Base-by-base conservation (phyloP, 2,329 filamentous ascomycete genomes). In the Aurifilum marmelostoma region DNA sequence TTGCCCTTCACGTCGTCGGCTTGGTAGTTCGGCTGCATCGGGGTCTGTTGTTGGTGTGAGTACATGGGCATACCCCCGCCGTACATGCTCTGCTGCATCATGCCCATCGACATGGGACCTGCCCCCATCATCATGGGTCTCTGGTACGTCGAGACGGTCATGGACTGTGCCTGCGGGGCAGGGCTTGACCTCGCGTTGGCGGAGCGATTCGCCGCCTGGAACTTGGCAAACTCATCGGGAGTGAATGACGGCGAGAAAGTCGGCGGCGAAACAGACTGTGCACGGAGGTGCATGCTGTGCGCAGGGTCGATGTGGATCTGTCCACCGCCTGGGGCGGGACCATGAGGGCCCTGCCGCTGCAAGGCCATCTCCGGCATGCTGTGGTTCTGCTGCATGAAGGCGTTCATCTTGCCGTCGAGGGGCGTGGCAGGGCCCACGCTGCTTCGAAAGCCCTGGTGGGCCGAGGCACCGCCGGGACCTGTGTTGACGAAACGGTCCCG, bases 181-280 rank as follows among this genome's bases (percentile, higher is more conserved):
- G 88, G 78, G 82, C 87, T 82, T 81, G 87, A 75, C 80, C 87
- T 76, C 21, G 85, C 80, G 18, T 83, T 80, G 37, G 80, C 80
- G 18, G 79, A 82, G 71, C 87, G 87, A 72, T 87, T 89, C 78
- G 90, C 87, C 76, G 94, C 91, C 77, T 94, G 91, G 79, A 97
- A 98, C 71, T 90, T 89, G 62, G 92, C 89, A 79, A 97, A 98
- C 74, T 98, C 96, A 60, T 93, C 91, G 34, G 94, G 85, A 71
- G 85, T 91, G 80, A 97, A 97, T 47, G 88, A 83, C 78, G 93
- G 87, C 69, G 79, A 82, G 52, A 83, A 83, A 83, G 85, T 87
- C 32, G 81, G 77, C n/a, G 85, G 86, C 34, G 85, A 87, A 6
- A 84, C 81, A 24, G 85, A 83, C 75, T 81, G 84, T 66, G 84